Conservation (phyloP, 805 yeast genomes). For the Candida boidinii region DNA sequence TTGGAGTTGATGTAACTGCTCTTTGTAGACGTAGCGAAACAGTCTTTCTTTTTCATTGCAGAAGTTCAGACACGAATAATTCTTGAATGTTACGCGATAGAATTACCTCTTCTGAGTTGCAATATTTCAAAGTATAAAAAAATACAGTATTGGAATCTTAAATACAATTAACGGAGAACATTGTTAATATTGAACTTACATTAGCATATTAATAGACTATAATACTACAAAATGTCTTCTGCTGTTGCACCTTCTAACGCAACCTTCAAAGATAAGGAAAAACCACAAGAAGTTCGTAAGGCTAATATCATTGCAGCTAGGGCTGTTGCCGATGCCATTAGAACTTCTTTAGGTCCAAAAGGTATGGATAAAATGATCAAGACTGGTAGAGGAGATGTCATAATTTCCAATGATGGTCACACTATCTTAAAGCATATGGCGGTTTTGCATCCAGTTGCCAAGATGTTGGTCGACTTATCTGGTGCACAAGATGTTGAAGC, state of each 20-base stretch:
- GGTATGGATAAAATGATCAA: slow-evolving; percentile 99
- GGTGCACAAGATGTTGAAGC: slow-evolving; percentile 99
- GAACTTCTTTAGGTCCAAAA: slow-evolving; percentile 95
- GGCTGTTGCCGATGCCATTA: slow-evolving; percentile 91
- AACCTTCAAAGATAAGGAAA: slow-evolving; percentile 85
- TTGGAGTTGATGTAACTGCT: too few relatives aligned
- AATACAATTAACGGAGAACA: neutral
- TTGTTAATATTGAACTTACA: neutral
- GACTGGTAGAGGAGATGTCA: slow-evolving; percentile 85
- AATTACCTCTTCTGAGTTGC: too few relatives aligned
- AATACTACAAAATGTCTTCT: slow-evolving; percentile 7
- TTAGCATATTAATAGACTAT: neutral
- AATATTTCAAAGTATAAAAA: too few relatives aligned
- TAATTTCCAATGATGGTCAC: slow-evolving; percentile 97
- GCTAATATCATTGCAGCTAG: slow-evolving; percentile 86
- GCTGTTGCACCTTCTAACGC: slow-evolving; percentile 56
- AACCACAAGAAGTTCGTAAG: slow-evolving; percentile 90
- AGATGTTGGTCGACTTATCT: slow-evolving; percentile 91
- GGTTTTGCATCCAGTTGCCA: slow-evolving; percentile 96
- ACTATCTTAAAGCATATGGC: slow-evolving; percentile 97
- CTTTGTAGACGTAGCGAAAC: too few relatives aligned
- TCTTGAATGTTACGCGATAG: too few relatives aligned
- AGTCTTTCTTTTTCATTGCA: slow-evolving; percentile 2
- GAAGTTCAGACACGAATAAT: too few relatives aligned
- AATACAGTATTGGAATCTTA: too few relatives aligned